These are phyloP conservation scores for Trapa incisa DNA, from an alignment of 345 rosid genomes.

Conservation along the genomic window DNA sequence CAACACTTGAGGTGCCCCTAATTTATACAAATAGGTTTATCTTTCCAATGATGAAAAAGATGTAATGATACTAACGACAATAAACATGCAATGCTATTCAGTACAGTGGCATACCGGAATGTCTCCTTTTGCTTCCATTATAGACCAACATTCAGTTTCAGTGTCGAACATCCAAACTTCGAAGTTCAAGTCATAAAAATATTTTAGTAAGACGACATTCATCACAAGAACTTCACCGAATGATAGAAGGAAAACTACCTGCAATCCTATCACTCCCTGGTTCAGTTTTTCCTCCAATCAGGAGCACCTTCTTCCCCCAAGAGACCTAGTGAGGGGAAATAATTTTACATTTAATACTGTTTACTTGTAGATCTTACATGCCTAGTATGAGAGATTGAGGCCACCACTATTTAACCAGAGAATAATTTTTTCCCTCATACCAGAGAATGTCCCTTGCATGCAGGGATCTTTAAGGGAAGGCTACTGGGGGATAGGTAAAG, in stretches of 20 bases:
- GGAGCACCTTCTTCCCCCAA: constrained; percentile 83
- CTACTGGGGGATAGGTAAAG: constrained; percentile 87
- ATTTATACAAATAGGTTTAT: neutral
- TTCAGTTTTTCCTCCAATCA: constrained; percentile 91
- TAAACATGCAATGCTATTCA: neutral
- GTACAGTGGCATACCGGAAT: constrained; percentile 43
- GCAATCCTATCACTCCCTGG: constrained; percentile 69
- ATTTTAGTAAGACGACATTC: neutral
- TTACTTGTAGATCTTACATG: constrained; percentile 3
- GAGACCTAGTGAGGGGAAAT: constrained; percentile 46
- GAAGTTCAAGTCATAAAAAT: constrained; percentile 5
- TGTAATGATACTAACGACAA: neutral
- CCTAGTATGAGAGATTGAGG: neutral
- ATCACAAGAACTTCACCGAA: neutral
- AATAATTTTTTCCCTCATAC: constrained; percentile 23
- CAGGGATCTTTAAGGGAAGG: constrained; percentile 85
- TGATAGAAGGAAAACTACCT: constrained; percentile 31
- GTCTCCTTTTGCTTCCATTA: constrained; percentile 93
- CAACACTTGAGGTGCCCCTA: neutral
- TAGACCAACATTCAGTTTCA: constrained; percentile 84
- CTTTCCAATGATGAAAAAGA: neutral
- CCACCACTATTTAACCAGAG: neutral
- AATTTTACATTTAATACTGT: constrained; percentile 3
- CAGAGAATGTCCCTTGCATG: constrained; percentile 95
- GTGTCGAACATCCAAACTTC: constrained; percentile 91